Evolutionary conservation across 1,284 basidiomycete species (phyloP).

Genomic region (Polyporus tsugae): DNA sequence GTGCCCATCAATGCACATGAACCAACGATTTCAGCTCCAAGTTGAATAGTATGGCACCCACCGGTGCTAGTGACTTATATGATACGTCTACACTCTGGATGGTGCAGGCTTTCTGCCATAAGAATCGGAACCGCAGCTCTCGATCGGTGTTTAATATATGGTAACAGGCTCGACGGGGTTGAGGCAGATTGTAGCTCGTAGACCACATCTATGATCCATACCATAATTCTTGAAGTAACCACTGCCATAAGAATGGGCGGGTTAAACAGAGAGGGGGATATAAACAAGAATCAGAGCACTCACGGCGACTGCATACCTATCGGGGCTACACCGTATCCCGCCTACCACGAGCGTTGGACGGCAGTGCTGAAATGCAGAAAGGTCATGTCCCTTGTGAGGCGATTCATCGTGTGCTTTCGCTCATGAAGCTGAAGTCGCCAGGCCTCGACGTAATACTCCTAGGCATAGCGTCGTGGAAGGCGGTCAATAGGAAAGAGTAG

Average conservation of each 20-base stretch:
- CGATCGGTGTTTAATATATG: not conserved
- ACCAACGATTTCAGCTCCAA: too few relatives aligned
- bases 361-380: too few relatives aligned
- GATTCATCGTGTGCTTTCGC: too few relatives aligned
- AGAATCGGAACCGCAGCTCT: not conserved
- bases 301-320: not conserved
- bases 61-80: too few relatives aligned
- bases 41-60: too few relatives aligned
- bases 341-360: too few relatives aligned
- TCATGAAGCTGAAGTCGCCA: too few relatives aligned
- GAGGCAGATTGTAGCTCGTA: not conserved
- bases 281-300: not conserved
- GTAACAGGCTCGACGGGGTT: not conserved
- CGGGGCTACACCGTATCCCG: too few relatives aligned
- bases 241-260: not conserved
- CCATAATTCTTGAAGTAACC: not conserved
- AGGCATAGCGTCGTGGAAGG: not conserved
- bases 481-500: not conserved
- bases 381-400: too few relatives aligned
- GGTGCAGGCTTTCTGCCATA: not conserved
- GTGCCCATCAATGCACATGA: too few relatives aligned
- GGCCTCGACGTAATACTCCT: too few relatives aligned
- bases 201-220: not conserved
- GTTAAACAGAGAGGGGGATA: not conserved
- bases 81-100: too few relatives aligned